Conservation (phyloP, 164 flowering plant genomes). For the Magnolia officinalis region DNA sequence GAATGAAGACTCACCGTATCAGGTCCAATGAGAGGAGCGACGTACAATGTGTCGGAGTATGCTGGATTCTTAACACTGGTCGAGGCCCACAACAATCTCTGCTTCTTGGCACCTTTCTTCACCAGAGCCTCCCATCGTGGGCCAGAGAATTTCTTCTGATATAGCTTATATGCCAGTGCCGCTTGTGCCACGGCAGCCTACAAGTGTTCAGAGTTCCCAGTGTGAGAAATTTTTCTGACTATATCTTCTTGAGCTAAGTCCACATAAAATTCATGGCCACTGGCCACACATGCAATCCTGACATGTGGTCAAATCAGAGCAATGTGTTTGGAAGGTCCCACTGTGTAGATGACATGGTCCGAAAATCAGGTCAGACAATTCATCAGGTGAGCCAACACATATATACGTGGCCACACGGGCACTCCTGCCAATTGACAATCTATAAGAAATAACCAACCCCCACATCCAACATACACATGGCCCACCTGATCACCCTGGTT, state of each 20-base stretch:
- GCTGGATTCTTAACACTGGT: conserved; percentile 98
- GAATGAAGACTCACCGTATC: conserved; percentile 61
- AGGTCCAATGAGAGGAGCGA: conserved; percentile 95
- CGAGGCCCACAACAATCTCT: conserved; percentile 98
- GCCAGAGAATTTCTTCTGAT: conserved; percentile 97
- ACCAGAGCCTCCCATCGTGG: conserved; percentile 99
- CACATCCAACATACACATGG: not conserved
- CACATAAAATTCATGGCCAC: too few relatives aligned
- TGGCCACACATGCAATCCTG: not conserved
- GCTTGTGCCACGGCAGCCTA: conserved; percentile 99
- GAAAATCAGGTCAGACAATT: not conserved
- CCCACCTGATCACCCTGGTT: not conserved
- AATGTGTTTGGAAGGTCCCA: not conserved
- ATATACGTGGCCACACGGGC: not conserved
- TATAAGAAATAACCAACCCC: not conserved
- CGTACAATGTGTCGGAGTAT: conserved; percentile 86
- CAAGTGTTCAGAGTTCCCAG: conserved; percentile 3
- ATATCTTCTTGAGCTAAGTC: not conserved
- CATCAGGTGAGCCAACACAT: not conserved
- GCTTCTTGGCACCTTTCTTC: conserved; percentile 99
- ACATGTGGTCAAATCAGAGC: not conserved
- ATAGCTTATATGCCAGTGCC: conserved; percentile 83
- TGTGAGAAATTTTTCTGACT: not conserved
- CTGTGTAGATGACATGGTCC: not conserved
- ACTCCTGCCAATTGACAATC: not conserved